These are phyloP conservation scores for Fusarium pilosicola DNA, from an alignment of 2,329 filamentous ascomycete species.

Conservation along the genomic window DNA sequence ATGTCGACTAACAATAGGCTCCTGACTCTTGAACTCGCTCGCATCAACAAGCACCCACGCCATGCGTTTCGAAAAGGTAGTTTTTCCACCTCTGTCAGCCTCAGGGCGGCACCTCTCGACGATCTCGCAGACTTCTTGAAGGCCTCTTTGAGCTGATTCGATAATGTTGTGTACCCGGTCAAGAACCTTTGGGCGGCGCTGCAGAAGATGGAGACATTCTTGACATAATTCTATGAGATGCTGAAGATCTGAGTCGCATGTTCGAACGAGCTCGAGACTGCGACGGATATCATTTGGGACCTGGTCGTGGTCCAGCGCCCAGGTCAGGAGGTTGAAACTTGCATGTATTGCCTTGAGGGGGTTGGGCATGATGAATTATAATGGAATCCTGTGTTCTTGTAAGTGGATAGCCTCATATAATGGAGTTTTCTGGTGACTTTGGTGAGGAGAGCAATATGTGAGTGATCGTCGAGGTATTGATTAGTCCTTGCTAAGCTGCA, in stretches of 20 bases:
- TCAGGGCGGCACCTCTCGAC: constrained; percentile 46
- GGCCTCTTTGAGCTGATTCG: constrained; percentile 39
- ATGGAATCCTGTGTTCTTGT: too few species aligned
- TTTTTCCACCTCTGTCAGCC: constrained; percentile 27
- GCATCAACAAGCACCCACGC: constrained; percentile 43
- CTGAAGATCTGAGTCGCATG: constrained; percentile 47
- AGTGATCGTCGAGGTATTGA: background rate
- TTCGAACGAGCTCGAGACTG: constrained; percentile 47
- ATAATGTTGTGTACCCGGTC: constrained; percentile 45
- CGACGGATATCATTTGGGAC: constrained; percentile 43
- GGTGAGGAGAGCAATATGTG: background rate
- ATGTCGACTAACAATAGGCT: constrained; percentile 43
- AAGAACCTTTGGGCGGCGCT: constrained; percentile 40
- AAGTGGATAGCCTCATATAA: too few species aligned
- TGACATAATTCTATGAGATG: constrained; percentile 48
- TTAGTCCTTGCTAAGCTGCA: background rate
- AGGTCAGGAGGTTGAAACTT: constrained; percentile 27
- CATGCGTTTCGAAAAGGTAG: constrained; percentile 32
- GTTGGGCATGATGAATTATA: constrained; percentile 10
- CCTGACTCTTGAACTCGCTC: constrained; percentile 40
- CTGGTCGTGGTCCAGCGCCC: constrained; percentile 38
- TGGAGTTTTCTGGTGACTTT: background rate
- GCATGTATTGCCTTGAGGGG: constrained; percentile 18
- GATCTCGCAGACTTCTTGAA: constrained; percentile 44
- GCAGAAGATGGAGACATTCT: constrained; percentile 40